Conservation (phyloP, 495 filamentous ascomycete species). For the Saxispiralis lemnorum region DNA sequence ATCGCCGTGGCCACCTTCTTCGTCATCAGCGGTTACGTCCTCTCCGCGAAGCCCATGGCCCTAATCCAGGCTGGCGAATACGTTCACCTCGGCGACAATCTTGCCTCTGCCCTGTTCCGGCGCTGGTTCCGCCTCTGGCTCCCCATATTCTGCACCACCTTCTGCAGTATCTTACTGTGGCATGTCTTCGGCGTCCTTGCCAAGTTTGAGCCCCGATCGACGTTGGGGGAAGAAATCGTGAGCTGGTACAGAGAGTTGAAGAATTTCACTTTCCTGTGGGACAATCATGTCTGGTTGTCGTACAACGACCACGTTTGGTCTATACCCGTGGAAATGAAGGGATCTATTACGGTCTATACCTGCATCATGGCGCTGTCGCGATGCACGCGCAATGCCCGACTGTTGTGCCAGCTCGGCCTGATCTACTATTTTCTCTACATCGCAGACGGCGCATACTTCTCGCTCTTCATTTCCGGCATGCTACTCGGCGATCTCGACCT, state of each 20-base stretch:
- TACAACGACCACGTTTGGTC: slow-evolving; percentile 22
- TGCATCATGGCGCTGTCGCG: slow-evolving; percentile 6
- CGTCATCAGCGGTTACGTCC: slow-evolving; percentile 21
- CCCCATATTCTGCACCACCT: slow-evolving; percentile 30
- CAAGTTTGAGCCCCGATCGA: slow-evolving; percentile 16
- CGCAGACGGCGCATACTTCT: slow-evolving; percentile 29
- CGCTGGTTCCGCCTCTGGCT: slow-evolving; percentile 30
- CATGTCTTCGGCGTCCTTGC: slow-evolving; percentile 32
- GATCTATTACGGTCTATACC: slow-evolving; percentile 14
- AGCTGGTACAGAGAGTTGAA: slow-evolving; percentile 42
- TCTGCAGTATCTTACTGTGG: slow-evolving; percentile 33
- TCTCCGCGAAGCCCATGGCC: slow-evolving; percentile 33
- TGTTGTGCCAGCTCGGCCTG: slow-evolving; percentile 8
- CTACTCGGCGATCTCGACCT: slow-evolving; percentile 33
- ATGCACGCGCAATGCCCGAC: slow-evolving; percentile 4
- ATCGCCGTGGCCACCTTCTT: slow-evolving; percentile 32
- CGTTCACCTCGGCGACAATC: slow-evolving; percentile 19
- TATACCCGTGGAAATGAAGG: slow-evolving; percentile 12
- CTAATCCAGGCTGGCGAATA: slow-evolving; percentile 31
- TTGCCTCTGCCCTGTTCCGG: slow-evolving; percentile 31
- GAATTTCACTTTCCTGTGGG: slow-evolving; percentile 41
- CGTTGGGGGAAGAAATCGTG: slow-evolving; percentile 30
- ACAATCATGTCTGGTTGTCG: slow-evolving; percentile 32
- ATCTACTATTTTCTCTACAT: slow-evolving; percentile 31
- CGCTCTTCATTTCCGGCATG: slow-evolving; percentile 31